phyloP scores from a whole-genome alignment of 371 early-diverging fungal species.

The Circinella minor region DNA sequence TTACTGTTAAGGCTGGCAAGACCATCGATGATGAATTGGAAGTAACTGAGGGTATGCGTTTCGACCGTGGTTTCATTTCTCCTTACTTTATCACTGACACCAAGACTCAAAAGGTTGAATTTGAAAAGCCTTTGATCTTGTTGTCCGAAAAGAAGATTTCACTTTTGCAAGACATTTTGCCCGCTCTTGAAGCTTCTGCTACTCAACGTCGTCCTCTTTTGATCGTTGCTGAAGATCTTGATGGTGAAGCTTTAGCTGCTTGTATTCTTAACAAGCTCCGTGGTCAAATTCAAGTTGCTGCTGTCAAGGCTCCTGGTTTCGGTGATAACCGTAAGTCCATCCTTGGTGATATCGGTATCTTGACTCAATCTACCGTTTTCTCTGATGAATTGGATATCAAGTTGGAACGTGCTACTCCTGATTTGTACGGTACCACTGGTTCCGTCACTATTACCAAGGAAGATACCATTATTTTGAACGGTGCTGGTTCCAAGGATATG shows the following conservation, averaged over 20 bases:
- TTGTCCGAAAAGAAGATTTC: constrained; percentile 98
- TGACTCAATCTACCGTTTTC: constrained; percentile 95
- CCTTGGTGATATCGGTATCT: constrained; percentile 93
- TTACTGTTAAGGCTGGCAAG: constrained; percentile 98
- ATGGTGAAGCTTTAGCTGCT: constrained; percentile 98
- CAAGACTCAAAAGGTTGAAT: constrained; percentile 97
- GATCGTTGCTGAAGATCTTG: constrained; percentile 96
- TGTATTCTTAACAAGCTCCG: constrained; percentile 98
- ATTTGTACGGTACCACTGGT: constrained; percentile 88
- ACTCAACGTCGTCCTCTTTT: constrained; percentile 95
- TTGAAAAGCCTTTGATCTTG: constrained; percentile 96
- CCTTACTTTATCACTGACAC: constrained; percentile 99
- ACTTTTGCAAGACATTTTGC: constrained; percentile 91
- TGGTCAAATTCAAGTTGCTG: constrained; percentile 94
- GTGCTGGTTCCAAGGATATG: constrained; percentile 86
- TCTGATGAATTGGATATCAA: constrained; percentile 94
- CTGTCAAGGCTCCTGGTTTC: constrained; percentile 98
- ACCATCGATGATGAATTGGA: constrained; percentile 96
- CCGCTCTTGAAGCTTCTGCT: constrained; percentile 93
- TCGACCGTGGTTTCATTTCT: constrained; percentile 98
- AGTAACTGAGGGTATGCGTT: constrained; percentile 98
- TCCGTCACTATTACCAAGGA: constrained; percentile 96
- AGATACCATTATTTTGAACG: constrained; percentile 97
- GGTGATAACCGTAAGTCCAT: constrained; percentile 99
- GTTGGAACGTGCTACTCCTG: constrained; percentile 92